These are phyloP conservation scores for Ogataea paradorogensis DNA, from an alignment of 805 yeast species.

Conservation along the genomic window DNA sequence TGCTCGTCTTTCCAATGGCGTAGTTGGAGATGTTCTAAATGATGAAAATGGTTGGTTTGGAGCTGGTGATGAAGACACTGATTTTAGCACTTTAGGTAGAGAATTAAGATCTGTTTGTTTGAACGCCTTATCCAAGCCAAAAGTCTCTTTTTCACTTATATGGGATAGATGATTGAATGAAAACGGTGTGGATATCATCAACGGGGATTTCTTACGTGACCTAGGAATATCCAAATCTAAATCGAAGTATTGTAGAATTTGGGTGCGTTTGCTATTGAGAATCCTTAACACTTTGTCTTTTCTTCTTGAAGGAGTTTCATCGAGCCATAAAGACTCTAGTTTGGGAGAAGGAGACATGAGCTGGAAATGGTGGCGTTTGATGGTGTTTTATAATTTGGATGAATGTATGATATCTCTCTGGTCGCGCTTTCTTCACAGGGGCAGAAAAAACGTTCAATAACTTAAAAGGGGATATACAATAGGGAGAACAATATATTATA, in stretches of 20 bases:
- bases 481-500: constrained; percentile 4
- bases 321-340: constrained; percentile 26
- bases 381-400: constrained; percentile 1
- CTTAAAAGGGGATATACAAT: constrained; percentile 3
- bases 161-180: constrained; percentile 35
- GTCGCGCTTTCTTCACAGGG: no score
- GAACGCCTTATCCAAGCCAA: constrained; percentile 32
- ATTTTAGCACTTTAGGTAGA: constrained; percentile 13
- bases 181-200: constrained; percentile 32
- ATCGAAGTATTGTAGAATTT: constrained; percentile 21
- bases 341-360: constrained; percentile 21
- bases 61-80: constrained; percentile 7
- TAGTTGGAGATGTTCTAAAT: constrained; percentile 32
- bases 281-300: constrained; percentile 12
- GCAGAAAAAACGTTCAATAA: not conserved
- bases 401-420: no score
- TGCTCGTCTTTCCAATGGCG: not conserved
- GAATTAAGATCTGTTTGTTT: constrained; percentile 14
- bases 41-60: constrained; percentile 28
- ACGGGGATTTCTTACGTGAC: constrained; percentile 10
- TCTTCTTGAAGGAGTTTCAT: constrained; percentile 14
- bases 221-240: constrained; percentile 11
- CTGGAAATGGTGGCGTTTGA: not conserved
- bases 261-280: constrained; percentile 13
- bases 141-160: constrained; percentile 27